These are phyloP conservation scores for Mikania micrantha DNA, from an alignment of 129 eudicot genomes.

Conservation along the genomic window DNA sequence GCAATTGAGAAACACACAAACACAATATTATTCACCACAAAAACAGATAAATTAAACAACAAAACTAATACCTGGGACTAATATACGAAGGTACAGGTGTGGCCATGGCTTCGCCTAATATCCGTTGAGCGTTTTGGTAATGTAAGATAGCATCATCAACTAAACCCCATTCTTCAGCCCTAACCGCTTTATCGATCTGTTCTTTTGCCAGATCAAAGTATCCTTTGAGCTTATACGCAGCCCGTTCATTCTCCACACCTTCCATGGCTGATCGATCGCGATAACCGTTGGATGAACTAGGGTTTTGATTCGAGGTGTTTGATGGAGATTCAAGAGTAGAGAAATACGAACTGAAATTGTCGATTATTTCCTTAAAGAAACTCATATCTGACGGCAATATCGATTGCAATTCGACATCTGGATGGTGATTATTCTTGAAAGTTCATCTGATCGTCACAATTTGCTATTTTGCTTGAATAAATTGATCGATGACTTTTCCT, in stretches of 20 bases:
- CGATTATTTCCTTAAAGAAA: constrained; percentile 44
- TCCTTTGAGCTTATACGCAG: constrained; percentile 84
- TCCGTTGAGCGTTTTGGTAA: constrained; percentile 64
- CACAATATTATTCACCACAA: background rate
- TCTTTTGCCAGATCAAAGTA: constrained; percentile 79
- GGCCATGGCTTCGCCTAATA: constrained; percentile 61
- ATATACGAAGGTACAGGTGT: constrained; percentile 90
- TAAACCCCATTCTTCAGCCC: constrained; percentile 98
- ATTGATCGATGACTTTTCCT: background rate
- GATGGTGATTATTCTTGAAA: constrained; percentile 4
- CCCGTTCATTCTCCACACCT: constrained; percentile 70
- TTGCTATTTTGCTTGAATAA: background rate
- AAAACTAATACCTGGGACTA: constrained; percentile 44
- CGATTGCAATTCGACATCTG: constrained; percentile 13
- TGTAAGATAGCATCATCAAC: constrained; percentile 62
- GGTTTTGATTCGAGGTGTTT: constrained; percentile 34
- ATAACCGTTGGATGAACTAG: constrained; percentile 25
- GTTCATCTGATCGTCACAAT: background rate
- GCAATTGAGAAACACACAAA: background rate
- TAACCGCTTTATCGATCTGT: constrained; percentile 82
- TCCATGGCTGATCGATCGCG: constrained; percentile 42
- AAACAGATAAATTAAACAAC: background rate
- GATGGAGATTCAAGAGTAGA: constrained; percentile 35
- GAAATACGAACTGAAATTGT: constrained; percentile 46
- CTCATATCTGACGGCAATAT: constrained; percentile 38